These are phyloP conservation scores for Tricladium varicosporioides DNA, from an alignment of 2,329 filamentous ascomycete genomes.

Conservation along the genomic window DNA sequence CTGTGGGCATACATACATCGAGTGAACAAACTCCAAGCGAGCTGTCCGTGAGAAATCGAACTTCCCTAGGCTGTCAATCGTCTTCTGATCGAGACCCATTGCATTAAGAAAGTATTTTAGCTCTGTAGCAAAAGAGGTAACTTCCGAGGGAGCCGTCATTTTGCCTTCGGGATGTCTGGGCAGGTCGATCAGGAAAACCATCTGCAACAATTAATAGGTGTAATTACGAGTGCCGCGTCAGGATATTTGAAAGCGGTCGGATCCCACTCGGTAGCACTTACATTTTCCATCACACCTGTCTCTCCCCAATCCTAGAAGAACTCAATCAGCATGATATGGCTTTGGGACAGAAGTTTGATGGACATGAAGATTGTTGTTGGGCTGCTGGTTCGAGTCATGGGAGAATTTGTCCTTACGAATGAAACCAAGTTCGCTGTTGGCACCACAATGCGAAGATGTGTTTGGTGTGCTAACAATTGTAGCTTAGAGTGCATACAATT, in stretches of 20 bases:
- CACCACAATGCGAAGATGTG: conserved; percentile 74
- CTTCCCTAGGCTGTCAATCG: conserved; percentile 65
- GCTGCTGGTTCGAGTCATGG: too few relatives aligned
- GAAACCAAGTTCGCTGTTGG: conserved; percentile 83
- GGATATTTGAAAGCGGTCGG: too few relatives aligned
- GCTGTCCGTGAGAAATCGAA: conserved; percentile 81
- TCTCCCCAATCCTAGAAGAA: conserved; percentile 61
- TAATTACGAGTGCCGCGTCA: too few relatives aligned
- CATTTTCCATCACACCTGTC: conserved; percentile 77
- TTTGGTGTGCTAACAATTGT: conserved; percentile 78
- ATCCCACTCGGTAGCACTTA: conserved; percentile 36
- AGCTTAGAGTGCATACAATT: conserved; percentile 93
- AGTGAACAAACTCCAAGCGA: conserved; percentile 78
- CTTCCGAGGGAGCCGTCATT: conserved; percentile 23
- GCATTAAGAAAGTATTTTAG: conserved; percentile 68
- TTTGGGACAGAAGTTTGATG: too few relatives aligned
- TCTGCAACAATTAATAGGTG: conserved; percentile 41
- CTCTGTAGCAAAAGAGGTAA: conserved; percentile 64
- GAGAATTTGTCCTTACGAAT: conserved; percentile 40
- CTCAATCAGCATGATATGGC: too few relatives aligned
- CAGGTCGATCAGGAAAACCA: conserved; percentile 89
- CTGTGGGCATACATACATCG: conserved; percentile 58
- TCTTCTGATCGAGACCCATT: conserved; percentile 60
- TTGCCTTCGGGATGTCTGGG: conserved; percentile 47
- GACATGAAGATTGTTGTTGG: too few relatives aligned